A percentile compares a stretch with the other conserved stretches of the same genome.
Conservation (phyloP, 1,139 yeast genomes). For the Yamadazyma aaseri region DNA sequence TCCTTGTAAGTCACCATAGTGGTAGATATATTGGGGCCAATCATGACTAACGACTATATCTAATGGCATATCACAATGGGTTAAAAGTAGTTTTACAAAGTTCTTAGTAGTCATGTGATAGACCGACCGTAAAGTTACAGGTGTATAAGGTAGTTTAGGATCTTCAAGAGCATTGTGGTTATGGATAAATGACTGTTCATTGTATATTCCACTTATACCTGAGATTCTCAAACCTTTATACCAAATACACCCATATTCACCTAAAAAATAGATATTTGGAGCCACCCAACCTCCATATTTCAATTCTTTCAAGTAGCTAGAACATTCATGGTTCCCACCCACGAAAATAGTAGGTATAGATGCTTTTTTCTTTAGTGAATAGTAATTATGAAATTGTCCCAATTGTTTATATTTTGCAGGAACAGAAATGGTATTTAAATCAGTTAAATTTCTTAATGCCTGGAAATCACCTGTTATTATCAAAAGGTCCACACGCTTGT, state of each 20-base stretch:
- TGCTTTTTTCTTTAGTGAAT: constrained; percentile 57
- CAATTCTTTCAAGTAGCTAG: constrained; percentile 70
- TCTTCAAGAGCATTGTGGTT: constrained; percentile 18
- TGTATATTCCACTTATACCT: constrained; percentile 85
- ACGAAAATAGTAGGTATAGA: constrained; percentile 79
- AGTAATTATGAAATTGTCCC: constrained; percentile 81
- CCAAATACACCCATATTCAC: constrained; percentile 74
- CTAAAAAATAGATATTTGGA: constrained; percentile 84
- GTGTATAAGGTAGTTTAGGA: constrained; percentile 52
- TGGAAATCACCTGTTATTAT: constrained; percentile 87
- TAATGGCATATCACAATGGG: constrained; percentile 17
- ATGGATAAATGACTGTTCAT: constrained; percentile 33
- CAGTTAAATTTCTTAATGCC: constrained; percentile 64
- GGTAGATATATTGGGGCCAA: constrained; percentile 87
- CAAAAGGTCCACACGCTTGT: constrained; percentile 54
- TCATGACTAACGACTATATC: constrained; percentile 79
- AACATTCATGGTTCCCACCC: constrained; percentile 96
- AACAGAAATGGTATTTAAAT: constrained; percentile 64
- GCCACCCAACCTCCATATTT: constrained; percentile 95
- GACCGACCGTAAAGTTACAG: constrained; percentile 48
- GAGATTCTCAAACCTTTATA: constrained; percentile 71
- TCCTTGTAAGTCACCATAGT: constrained; percentile 53
- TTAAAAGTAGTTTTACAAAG: constrained; percentile 50
- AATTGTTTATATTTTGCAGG: constrained; percentile 55
- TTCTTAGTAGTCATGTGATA: constrained; percentile 77